These are phyloP conservation scores for Talaromyces sp. DNA, from an alignment of 2,329 filamentous ascomycete species.

Conservation along the genomic window DNA sequence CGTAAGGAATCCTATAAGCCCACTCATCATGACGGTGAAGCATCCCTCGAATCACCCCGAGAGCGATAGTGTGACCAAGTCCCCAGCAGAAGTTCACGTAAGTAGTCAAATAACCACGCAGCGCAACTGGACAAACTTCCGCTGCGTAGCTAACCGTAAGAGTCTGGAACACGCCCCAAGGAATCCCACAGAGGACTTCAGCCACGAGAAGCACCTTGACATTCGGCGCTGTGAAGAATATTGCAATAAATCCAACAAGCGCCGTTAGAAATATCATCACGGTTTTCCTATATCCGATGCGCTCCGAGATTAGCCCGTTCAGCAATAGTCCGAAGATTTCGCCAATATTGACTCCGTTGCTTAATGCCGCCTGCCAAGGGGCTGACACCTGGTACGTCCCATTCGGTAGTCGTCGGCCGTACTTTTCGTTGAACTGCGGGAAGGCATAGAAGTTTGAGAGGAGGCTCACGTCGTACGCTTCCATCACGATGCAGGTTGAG, in stretches of 20 bases:
- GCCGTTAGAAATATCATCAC: constrained; percentile 47
- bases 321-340: constrained; percentile 64
- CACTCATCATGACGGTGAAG: constrained; percentile 46
- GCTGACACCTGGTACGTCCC: constrained; percentile 28
- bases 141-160: constrained; percentile 44
- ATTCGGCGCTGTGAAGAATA: constrained; percentile 51
- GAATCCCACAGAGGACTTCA: constrained; percentile 50
- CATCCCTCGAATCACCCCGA: constrained; percentile 49
- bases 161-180: constrained; percentile 53
- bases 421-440: constrained; percentile 31
- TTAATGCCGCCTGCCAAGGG: constrained; percentile 32
- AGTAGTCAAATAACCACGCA: constrained; percentile 44
- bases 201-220: constrained; percentile 48
- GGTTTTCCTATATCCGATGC: constrained; percentile 37
- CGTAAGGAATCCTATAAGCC: constrained; percentile 52
- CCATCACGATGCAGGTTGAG: constrained; percentile 22
- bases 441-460: constrained; percentile 23
- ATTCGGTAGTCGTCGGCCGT: constrained; percentile 20
- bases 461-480: constrained; percentile 23
- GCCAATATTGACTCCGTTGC: constrained; percentile 56
- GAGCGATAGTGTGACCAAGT: constrained; percentile 49
- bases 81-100: constrained; percentile 47
- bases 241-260: constrained; percentile 47
- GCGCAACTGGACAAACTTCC: constrained; percentile 44
- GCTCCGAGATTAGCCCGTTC: constrained; percentile 58